Evolutionary conservation across 176 grass and related monocot genomes (phyloP), one percentile per base, ranked within the genome.

Genomic region (Bolboschoenus planiculmis): DNA sequence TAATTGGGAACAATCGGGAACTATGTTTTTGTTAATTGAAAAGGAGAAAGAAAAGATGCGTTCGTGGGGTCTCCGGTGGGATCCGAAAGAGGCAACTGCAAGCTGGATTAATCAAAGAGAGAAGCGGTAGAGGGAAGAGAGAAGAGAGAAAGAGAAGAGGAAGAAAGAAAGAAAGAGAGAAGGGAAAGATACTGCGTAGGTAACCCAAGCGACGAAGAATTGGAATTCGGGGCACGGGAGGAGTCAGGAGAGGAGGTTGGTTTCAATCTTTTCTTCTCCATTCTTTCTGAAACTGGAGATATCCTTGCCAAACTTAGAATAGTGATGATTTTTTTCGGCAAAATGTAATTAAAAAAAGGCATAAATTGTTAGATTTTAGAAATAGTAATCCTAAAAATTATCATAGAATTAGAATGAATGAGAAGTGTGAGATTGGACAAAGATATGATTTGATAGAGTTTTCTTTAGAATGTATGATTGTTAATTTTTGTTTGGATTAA

Each of bases 151-250:
- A n/a, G n/a, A n/a, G n/a, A 53, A 53, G 50, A 10, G 50, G 50
- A 26, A 23, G 42, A 80, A 7, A 58, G 20, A 24, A 43, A 53
- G 50, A 55, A 30, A 55, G 13, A 60, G 56, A 53, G 18, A 81
- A 60, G 13, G 78, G 34, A 81, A 81, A 81, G 78, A 59, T 37
- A 80, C 59, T 31, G 59, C 15, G 21, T 24, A 44, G 67, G 51
- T 31, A 78, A 36, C 75, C 75, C 75, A 78, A 78, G 27, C 33
- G 34, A 39, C 78, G 78, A 81, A 81, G 78, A 61, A 81, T 81
- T 15, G 47, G 76, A 79, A 79, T 55, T 78, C 44, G 7, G 11
- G 29, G 16, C 11, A 2, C 2, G 18, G 2, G 16, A 6, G 2
- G 11, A 33, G 48, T 4, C 0, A 40, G 53, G 4, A 11, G 7